Base-by-base conservation (phyloP, 2,329 filamentous ascomycete genomes). In the Neoarthrinium moseri region DNA sequence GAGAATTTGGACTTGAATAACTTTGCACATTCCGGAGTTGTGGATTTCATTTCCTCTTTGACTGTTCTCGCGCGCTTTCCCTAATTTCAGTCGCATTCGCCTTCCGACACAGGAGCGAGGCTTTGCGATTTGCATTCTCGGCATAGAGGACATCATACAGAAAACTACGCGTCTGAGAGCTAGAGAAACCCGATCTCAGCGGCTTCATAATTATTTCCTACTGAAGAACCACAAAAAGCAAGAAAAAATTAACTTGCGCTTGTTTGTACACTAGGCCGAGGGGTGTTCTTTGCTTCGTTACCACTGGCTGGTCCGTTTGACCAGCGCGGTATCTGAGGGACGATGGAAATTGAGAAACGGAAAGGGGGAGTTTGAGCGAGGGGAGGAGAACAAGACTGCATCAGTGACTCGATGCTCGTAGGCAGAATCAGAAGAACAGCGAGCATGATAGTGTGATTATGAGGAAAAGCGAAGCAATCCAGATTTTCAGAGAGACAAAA, bases 21-120 rank as follows among this genome's bases (percentile, higher is more conserved):
- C 46, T 45, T 29, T 33, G 38, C 47, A 49, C 43, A 46, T 43
- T 32, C 24, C 34, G 47, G 47, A 44, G 47, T 49, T 49, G 17
- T 17, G 38, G 30, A 27, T 26, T 27, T 34, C 23, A 17, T 34
- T 27, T 34, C 23, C 11, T 34, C 5, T 27, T 27, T 26, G 21
- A n/a, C 11, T 34, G 17, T 34, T 26, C 29, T 26, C n/a, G n/a
- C 17, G 24, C 30, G 10, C 12, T 35, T 24, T 20, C 29, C 17
- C 8, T 43, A 43, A 43, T 43, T 21, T 18, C 23, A 20, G 13
- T 43, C 41, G 30, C 32, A 27, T 37, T 36, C 13, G 29, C 18
- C 23, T 20, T 6, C 17, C 30, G 22, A 23, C 18, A 8, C 17
- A 22, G 41, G 29, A 27, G 41, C 32, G 21, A 17, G 40, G 40